Base-by-base conservation (phyloP, 306 rosid species). In the Prinsepia uniflora region DNA sequence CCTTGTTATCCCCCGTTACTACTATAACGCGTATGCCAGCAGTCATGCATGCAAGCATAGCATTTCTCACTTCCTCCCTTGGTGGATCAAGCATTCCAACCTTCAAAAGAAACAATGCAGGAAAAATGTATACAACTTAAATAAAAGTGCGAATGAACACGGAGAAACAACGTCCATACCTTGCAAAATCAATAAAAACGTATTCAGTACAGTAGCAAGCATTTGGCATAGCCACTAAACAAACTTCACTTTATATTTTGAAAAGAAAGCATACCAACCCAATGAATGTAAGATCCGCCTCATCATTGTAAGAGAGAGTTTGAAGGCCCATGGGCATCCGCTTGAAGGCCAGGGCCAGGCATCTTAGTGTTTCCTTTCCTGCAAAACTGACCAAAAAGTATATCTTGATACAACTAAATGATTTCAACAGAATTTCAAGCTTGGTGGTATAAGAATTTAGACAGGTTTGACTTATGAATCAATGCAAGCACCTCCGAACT, bases 31-130 rank as follows among this genome's bases (percentile, higher is more conserved):
- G 99, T 72, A 94, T 94, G 71, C 99, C 99, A 44, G 99, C 99
- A 63, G 89, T 89, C 95, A 89, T 94, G 79, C 99, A 94, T 43
- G 96, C 76, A 78, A 90, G 81, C 96, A 94, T 90, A 60, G 99
- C 97, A 77, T 83, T 87, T 86, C 87, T 86, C 79, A 94, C 99
- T 89, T 94, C 99, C 77, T 86, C 99, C 76, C 99, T 84, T 34
- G 99, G 99, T 83, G 97, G 99, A 87, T 94, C 99, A 76, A 83
- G 94, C 97, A 94, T 90, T 81, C 98, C 98, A 68, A 90, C 92
- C 98, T 93, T 83, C 81, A 80, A 68, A 67, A 71, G 59, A 57
- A 41, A 19, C 39, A 20, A 55, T 4, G 72, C 68, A 72, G 30
- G 68, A 59, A 50, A 74, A 70, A 40, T 34, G 73, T 49, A 70